Evolutionary conservation across 2,329 filamentous ascomycete genomes (phyloP).

Genomic region (Westerdykella sp.): DNA sequence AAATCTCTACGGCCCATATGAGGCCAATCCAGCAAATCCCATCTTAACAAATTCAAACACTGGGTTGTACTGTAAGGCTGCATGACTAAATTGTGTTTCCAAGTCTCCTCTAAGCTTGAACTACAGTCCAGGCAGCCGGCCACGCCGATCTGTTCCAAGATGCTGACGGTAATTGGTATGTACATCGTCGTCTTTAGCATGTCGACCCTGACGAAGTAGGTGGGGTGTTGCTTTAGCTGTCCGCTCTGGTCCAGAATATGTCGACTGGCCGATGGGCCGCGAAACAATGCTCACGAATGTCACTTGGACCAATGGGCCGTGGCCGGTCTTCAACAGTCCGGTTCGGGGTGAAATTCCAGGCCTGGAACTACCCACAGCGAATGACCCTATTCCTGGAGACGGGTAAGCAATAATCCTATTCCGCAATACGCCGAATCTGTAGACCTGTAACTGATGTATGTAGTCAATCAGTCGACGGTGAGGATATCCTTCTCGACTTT

Average conservation of each 20-base stretch:
- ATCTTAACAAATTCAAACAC: constrained; percentile 37
- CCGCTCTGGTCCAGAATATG: constrained; percentile 20
- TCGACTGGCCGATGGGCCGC: constrained; percentile 23
- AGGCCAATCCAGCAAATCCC: constrained; percentile 33
- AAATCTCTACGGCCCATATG: constrained; percentile 34
- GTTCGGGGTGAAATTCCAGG: constrained; percentile 44
- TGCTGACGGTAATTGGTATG: constrained; percentile 14
- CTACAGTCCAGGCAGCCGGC: constrained; percentile 21
- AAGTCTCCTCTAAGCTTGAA: neutral
- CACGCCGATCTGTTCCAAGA: constrained; percentile 28
- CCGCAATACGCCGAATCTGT: neutral
- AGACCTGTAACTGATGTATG: neutral
- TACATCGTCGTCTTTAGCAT: neutral
- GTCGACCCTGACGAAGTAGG: constrained; percentile 2
- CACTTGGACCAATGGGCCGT: constrained; percentile 29
- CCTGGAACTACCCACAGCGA: constrained; percentile 34
- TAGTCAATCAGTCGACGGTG: constrained; percentile 37
- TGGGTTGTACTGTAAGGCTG: constrained; percentile 27
- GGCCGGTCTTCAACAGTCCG: constrained; percentile 40
- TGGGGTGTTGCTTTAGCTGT: constrained; percentile 24
- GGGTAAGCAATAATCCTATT: constrained; percentile 18
- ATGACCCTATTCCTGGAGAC: constrained; percentile 33
- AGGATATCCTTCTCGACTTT: constrained; percentile 43
- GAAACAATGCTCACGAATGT: constrained; percentile 24
- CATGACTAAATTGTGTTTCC: constrained; percentile 2